Evolutionary conservation across 1,284 basidiomycete species (phyloP), one percentile per base, ranked within the genome.

Genomic region (Ustilago tritici): DNA sequence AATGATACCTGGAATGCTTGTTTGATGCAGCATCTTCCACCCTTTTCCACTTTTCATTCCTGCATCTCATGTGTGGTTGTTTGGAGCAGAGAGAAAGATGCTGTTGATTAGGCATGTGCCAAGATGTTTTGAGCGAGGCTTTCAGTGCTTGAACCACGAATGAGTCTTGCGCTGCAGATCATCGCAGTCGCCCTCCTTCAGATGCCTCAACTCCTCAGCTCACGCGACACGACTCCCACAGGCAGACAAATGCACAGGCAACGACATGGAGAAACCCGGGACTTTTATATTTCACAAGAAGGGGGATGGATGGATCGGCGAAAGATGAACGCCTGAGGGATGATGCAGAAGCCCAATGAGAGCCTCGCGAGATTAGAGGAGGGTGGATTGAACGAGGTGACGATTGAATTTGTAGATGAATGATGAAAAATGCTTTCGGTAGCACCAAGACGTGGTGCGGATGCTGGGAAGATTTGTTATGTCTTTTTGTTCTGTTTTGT

Each of bases 1-100:
- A 55, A 61, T 61, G 60, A 61, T 61, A 61, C 60, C 43, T 46
- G 43, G 43, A 46, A 46, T 46, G n/a, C 43, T 7, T 19, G 43
- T 19, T 46, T 46, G 43, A 46, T 32, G 50, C 15, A 35, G 35
- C 19, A 35, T 34, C n/a, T 55, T 14, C 35, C 47, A n/a, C 11
- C 31, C 8, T 34, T 57, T 47, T 11, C 15, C 19, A 50, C 58
- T 31, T 8, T 32, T 52, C 49, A 6, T 47, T 19, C 34, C 36
- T 38, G 40, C 40, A 6, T 41, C n/a, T n/a, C n/a, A 46, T 19
- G n/a, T 46, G 43, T 11, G 7, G 4, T 19, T 46, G 43, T 28
- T 28, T 28, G 23, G 3, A 28, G 23, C 23, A 28, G 23, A 28
- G 23, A 28, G 23, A 28, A 28, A 28, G 23, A 3, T 28, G 23